These are phyloP conservation scores for Glycyrrhiza uralensis DNA, from an alignment of 306 rosid species.

Conservation along the genomic window DNA sequence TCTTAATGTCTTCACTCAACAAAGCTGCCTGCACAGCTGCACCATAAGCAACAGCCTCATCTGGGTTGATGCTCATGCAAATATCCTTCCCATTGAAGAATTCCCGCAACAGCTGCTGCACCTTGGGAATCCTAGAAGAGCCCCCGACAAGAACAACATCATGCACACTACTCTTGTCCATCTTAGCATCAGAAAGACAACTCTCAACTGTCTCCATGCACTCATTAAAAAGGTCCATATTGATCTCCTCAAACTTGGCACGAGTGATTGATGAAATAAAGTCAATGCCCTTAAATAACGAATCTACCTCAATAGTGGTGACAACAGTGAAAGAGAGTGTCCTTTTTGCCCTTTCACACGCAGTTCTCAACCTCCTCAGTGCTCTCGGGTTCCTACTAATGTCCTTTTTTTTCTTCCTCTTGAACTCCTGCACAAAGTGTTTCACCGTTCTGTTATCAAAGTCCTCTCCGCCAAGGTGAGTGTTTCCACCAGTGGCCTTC, in stretches of 20 bases:
- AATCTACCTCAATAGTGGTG: not conserved
- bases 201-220: conserved; percentile 43
- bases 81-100: conserved; percentile 47
- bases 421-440: not conserved
- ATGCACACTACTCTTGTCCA: conserved; percentile 39
- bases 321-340: not conserved
- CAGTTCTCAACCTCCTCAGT: conserved; percentile 6
- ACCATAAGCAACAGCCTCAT: conserved; percentile 60
- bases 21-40: conserved; percentile 56
- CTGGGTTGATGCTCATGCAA: conserved; percentile 51
- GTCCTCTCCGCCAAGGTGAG: conserved; percentile 31
- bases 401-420: conserved; percentile 2
- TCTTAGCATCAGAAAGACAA: conserved; percentile 50
- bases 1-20: conserved; percentile 33
- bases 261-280: not conserved
- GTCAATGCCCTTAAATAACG: not conserved
- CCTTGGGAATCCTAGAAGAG: conserved; percentile 55
- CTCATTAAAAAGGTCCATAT: conserved; percentile 24
- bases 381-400: not conserved
- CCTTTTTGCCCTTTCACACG: not conserved
- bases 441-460: conserved; percentile 12
- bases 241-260: conserved; percentile 1
- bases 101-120: conserved; percentile 43
- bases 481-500: not conserved
- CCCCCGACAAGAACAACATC: conserved; percentile 61